These are phyloP conservation scores for Microsporum canis DNA, from an alignment of 2,329 filamentous ascomycete genomes.

Conservation along the genomic window DNA sequence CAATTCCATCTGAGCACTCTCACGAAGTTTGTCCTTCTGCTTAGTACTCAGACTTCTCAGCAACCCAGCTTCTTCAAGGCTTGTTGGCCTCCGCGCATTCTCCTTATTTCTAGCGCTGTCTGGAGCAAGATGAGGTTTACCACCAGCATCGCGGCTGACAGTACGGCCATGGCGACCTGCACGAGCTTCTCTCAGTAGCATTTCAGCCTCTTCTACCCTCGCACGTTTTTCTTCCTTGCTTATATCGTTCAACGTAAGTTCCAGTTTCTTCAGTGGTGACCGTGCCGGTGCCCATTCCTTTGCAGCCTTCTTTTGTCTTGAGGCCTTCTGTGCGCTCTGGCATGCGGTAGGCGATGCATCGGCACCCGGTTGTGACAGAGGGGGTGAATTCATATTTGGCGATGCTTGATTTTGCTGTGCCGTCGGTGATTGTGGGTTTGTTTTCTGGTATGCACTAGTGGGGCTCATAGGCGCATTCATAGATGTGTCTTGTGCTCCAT, in stretches of 20 bases:
- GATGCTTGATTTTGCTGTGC: conserved; percentile 5
- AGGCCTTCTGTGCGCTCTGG: conserved; percentile 14
- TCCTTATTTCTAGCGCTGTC: neutral
- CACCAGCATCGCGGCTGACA: conserved; percentile 8
- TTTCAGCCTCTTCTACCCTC: conserved; percentile 70
- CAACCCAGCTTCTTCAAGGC: conserved; percentile 11
- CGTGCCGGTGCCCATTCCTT: conserved; percentile 60
- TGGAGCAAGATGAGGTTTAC: conserved; percentile 3
- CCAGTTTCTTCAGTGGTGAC: conserved; percentile 86
- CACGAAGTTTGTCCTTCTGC: conserved; percentile 11
- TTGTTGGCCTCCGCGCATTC: neutral
- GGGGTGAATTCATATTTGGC: neutral
- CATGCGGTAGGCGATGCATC: conserved; percentile 2
- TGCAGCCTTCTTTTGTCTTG: conserved; percentile 6
- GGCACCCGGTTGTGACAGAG: conserved; percentile 5
- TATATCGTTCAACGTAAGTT: conserved; percentile 80
- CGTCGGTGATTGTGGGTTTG: conserved; percentile 2
- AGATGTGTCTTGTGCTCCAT: neutral
- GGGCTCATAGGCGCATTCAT: neutral
- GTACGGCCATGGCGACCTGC: conserved; percentile 8
- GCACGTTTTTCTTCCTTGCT: conserved; percentile 93
- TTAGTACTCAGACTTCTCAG: conserved; percentile 12
- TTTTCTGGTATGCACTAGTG: neutral
- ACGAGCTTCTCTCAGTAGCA: conserved; percentile 50
- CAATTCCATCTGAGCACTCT: conserved; percentile 13